phyloP scores from a whole-genome alignment of 2,329 filamentous ascomycete species.

The Aspergillus quadrilineatus region DNA sequence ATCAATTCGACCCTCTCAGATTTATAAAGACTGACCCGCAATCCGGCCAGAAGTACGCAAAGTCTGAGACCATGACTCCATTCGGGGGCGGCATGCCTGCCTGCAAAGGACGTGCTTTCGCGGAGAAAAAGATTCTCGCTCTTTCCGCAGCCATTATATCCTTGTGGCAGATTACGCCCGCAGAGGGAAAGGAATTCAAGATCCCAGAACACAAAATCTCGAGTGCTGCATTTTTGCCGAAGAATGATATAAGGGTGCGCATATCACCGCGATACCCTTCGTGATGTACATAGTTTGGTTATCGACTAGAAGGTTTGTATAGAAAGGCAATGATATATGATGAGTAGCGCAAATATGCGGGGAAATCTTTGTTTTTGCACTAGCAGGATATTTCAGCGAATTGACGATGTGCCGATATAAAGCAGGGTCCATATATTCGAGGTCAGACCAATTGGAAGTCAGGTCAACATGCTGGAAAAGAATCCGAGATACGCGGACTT shows the following conservation, averaged over 20 bases:
- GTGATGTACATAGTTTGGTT: constrained; percentile 1
- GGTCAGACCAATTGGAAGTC: not conserved
- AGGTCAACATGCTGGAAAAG: constrained; percentile 14
- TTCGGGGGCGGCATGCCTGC: constrained; percentile 52
- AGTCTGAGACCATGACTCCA: constrained; percentile 46
- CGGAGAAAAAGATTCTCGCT: constrained; percentile 51
- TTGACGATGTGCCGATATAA: not conserved
- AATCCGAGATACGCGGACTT: constrained; percentile 20
- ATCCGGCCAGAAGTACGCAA: constrained; percentile 36
- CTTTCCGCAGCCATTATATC: constrained; percentile 54
- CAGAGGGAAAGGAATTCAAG: constrained; percentile 47
- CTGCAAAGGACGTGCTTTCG: constrained; percentile 53
- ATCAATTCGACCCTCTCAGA: constrained; percentile 45
- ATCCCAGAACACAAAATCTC: constrained; percentile 53
- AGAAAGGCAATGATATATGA: not conserved
- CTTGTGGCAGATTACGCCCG: constrained; percentile 57
- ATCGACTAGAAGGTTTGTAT: not conserved
- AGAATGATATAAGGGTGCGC: constrained; percentile 54
- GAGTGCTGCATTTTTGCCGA: constrained; percentile 52
- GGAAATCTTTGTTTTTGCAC: not conserved
- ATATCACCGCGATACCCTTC: constrained; percentile 45
- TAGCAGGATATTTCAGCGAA: not conserved
- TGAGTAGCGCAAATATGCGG: not conserved
- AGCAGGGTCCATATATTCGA: not conserved
- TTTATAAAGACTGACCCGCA: constrained; percentile 47